Percentiles rank a stretch among this genome's conserved stretches.
Evolutionary conservation across 108 stramenopile species (phyloP).

Genomic region (Nannochloropsis salina): DNA sequence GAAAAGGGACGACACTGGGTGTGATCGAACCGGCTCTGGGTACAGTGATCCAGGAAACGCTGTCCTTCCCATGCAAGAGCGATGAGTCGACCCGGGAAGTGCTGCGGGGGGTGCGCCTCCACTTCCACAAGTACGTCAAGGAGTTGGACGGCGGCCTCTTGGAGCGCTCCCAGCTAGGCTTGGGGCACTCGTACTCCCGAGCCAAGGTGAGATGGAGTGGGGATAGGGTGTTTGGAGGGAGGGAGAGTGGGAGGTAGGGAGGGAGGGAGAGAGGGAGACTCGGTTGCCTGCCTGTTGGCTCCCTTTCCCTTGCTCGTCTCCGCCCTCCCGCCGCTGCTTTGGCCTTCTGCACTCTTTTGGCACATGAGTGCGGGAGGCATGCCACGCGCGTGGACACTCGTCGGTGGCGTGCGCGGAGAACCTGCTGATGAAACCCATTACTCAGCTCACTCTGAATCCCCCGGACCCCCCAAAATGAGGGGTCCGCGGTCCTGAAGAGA

Average conservation of each 20-base stretch:
- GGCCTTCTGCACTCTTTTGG: too few species aligned
- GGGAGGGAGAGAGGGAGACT: not conserved
- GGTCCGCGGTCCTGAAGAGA: not conserved
- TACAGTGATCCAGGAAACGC: slow-evolving; percentile 75
- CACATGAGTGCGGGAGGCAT: too few species aligned
- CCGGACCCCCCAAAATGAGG: not conserved
- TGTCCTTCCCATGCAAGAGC: slow-evolving; percentile 62
- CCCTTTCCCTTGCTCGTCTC: not conserved
- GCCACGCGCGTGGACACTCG: too few species aligned
- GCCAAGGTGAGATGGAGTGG: slow-evolving; percentile 65
- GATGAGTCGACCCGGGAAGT: slow-evolving; percentile 77
- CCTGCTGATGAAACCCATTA: slow-evolving; percentile 18
- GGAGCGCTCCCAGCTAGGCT: slow-evolving; percentile 94
- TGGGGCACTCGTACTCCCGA: slow-evolving; percentile 96
- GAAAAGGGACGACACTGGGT: slow-evolving; percentile 70
- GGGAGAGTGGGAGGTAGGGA: not conserved
- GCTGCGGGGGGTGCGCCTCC: slow-evolving; percentile 78
- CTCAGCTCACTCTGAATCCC: slow-evolving; percentile 6
- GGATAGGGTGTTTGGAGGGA: not conserved
- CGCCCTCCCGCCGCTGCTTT: not conserved
- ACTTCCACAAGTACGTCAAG: slow-evolving; percentile 80
- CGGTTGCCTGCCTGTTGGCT: not conserved
- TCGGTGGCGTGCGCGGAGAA: not conserved
- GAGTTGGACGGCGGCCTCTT: slow-evolving; percentile 78
- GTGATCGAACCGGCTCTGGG: slow-evolving; percentile 58